Conservation (phyloP, 2,329 filamentous ascomycete species). For the Camillea tinctor region DNA sequence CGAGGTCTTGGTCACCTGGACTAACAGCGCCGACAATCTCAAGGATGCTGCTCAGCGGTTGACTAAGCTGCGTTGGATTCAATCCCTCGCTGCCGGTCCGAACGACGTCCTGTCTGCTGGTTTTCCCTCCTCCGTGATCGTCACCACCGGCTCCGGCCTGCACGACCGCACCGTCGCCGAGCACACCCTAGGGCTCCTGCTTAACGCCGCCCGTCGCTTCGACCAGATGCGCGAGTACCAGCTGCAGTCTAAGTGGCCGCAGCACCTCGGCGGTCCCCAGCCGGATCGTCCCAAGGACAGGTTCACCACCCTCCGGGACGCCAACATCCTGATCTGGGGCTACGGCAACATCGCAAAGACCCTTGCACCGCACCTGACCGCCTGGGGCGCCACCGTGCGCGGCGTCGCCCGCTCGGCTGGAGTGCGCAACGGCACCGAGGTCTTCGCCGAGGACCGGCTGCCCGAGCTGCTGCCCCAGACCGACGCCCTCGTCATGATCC, state of each 20-base stretch:
- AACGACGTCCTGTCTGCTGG: slow-evolving; percentile 64
- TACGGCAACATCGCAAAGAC: slow-evolving; percentile 66
- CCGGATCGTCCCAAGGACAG: slow-evolving; percentile 54
- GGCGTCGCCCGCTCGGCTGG: slow-evolving; percentile 58
- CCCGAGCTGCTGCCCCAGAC: slow-evolving; percentile 53
- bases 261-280: slow-evolving; percentile 60
- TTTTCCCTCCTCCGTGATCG: slow-evolving; percentile 48
- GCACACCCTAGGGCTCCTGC: slow-evolving; percentile 59
- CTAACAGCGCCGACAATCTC: slow-evolving; percentile 58
- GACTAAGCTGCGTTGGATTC: slow-evolving; percentile 62
- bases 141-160: slow-evolving; percentile 62
- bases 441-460: slow-evolving; percentile 55
- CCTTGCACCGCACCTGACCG: slow-evolving; percentile 52
- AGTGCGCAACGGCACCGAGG: slow-evolving; percentile 57
- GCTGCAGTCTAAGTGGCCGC: slow-evolving; percentile 55
- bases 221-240: slow-evolving; percentile 64
- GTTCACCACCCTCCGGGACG: slow-evolving; percentile 60
- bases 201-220: slow-evolving; percentile 55
- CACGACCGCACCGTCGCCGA: slow-evolving; percentile 66
- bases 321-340: slow-evolving; percentile 61
- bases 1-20: slow-evolving; percentile 61
- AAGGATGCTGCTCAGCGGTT: slow-evolving; percentile 54
- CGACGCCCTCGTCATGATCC: slow-evolving; percentile 67
- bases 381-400: slow-evolving; percentile 56
- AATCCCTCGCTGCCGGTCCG: slow-evolving; percentile 64